Base-by-base conservation (phyloP, 192 early-diverging fungal species). In the Coemansia sp. region DNA sequence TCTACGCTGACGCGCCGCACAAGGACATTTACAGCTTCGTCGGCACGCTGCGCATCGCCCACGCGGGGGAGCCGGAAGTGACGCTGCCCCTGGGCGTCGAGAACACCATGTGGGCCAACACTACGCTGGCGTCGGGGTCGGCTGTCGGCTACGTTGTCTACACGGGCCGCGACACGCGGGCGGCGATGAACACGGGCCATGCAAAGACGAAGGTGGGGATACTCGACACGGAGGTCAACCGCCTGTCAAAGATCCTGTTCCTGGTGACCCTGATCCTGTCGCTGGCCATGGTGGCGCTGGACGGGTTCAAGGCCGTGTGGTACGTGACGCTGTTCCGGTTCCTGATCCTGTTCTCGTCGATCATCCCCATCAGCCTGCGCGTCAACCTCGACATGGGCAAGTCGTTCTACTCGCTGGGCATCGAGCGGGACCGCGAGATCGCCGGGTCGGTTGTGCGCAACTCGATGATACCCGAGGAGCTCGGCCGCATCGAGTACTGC, bases 321-420 rank as follows among this genome's bases (percentile, higher is more conserved):
- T 92, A 93, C 76, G 88, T 95, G 45, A 94, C 94, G 66, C 70
- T 93, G 61, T 90, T 95, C 70, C 89, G 95, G 31, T 98, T 98
- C 77, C 77, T 98, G 66, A 98, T 98, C 65, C 85, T 98, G 36
- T 94, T 96, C 68, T 94, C 92, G 41, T 93, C 91, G 6, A 98
- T 98, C 21, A 98, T 98, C 50, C 96, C 96, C 0, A 96, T 98
- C 77, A 91, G 92, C 66, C 76, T 98, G 53, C 90, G 94, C 50
- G 95, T 98, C 9, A 98, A 96, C 70, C 77, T 98, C 59, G 95
- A 98, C 65, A 95, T 96, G 93, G 94, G 94, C 34, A 98, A 98
- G 83, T 90, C 91, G 1, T 89, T 94, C n/a, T 95, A 95, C 76
- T 91, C 87, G 38, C 76, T 85, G 82, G 89, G 89, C 50, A 98